phyloP scores from a whole-genome alignment of 345 rosid species.

The Eucalyptus curtisii region DNA sequence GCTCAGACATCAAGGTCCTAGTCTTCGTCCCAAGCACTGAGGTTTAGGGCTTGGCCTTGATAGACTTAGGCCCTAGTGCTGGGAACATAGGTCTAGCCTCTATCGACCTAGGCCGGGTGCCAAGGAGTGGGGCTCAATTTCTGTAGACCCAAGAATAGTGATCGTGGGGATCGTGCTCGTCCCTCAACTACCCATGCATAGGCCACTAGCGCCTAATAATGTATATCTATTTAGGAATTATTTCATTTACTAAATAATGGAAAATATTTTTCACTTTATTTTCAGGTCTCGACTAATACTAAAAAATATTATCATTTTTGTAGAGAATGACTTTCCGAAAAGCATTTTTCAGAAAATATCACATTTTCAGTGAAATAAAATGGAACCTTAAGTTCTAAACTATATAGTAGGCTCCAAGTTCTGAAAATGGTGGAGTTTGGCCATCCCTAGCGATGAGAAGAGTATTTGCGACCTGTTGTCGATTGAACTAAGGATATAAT shows the following conservation, averaged over 20 bases:
- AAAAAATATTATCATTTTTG: too few species aligned
- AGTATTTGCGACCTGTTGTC: not conserved
- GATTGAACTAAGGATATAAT: not conserved
- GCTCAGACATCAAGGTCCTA: not conserved
- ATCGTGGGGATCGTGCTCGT: too few species aligned
- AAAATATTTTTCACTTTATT: too few species aligned
- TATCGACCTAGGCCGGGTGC: not conserved
- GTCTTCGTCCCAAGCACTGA: accelerated
- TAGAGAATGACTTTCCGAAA: not conserved
- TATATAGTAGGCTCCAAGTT: not conserved
- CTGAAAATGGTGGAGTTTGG: not conserved
- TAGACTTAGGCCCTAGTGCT: accelerated
- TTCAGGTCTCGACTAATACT: not conserved
- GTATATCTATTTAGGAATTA: not conserved
- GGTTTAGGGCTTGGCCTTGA: not conserved
- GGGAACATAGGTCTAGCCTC: accelerated
- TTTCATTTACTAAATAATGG: too few species aligned
- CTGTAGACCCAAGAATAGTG: not conserved
- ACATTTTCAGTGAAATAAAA: accelerated
- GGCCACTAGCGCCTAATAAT: not conserved
- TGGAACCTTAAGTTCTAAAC: not conserved
- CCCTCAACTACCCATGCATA: accelerated
- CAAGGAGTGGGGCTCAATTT: not conserved
- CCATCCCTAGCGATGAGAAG: not conserved
- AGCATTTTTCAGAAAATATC: accelerated